phyloP scores from a whole-genome alignment of 2,329 filamentous ascomycete genomes.

The Botrytis paeoniae region DNA sequence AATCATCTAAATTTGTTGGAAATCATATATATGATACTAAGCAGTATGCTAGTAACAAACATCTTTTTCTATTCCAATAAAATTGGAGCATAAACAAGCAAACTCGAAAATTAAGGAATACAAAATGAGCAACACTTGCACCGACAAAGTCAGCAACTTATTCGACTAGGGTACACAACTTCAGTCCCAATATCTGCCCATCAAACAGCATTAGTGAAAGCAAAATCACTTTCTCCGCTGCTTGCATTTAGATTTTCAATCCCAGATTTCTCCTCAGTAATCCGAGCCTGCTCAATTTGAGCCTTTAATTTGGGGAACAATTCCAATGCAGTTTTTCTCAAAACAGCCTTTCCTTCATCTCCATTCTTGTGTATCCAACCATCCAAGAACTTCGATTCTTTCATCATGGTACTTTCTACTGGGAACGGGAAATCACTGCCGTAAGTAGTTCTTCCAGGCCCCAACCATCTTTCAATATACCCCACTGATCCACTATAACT shows the following conservation, averaged over 20 bases:
- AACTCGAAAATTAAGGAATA: background rate
- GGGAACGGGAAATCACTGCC: conserved; percentile 2
- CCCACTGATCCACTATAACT: background rate
- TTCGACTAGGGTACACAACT: background rate
- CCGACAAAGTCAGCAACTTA: too few relatives aligned
- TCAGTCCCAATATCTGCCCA: too few relatives aligned
- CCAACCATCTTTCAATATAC: background rate
- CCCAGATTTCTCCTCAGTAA: too few relatives aligned
- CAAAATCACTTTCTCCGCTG: background rate
- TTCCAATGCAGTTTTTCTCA: background rate
- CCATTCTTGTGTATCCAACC: background rate
- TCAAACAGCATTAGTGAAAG: background rate
- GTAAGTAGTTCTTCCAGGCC: background rate
- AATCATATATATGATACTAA: too few relatives aligned
- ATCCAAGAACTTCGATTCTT: background rate
- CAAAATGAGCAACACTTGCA: background rate
- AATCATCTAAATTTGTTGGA: background rate
- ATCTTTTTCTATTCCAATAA: too few relatives aligned
- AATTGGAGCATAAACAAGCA: background rate
- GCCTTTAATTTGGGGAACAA: background rate
- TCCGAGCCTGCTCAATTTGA: background rate
- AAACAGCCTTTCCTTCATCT: background rate
- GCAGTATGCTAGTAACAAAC: too few relatives aligned
- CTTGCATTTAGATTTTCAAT: too few relatives aligned
- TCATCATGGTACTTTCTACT: background rate